Percentiles rank a stretch among this genome's conserved stretches.
Evolutionary conservation across 73 alveolate species (phyloP).

Genomic region (Paramecium sexaurelia): DNA sequence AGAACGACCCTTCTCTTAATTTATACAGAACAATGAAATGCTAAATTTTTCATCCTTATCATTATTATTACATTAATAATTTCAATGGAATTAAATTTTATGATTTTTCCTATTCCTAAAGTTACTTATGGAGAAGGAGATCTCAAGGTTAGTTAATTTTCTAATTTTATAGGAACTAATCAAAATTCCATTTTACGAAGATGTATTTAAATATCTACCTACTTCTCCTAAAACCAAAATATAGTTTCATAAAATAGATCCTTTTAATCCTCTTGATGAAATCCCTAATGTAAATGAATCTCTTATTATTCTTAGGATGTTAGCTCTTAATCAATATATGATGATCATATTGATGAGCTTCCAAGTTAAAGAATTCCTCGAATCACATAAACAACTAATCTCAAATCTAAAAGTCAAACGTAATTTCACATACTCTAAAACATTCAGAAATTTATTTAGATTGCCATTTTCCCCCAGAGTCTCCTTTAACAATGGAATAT

Average conservation of each 20-base stretch:
- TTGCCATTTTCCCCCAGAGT: neutral
- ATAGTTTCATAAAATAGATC: neutral
- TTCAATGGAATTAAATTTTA: conserved; percentile 30
- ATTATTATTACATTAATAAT: neutral
- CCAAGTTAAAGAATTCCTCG: conserved; percentile 31
- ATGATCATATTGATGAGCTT: neutral
- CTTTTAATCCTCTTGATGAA: conserved; percentile 40
- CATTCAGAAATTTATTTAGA: neutral
- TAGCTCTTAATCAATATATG: neutral
- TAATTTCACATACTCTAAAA: neutral
- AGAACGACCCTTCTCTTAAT: conserved; percentile 65
- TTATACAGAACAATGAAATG: conserved; percentile 54
- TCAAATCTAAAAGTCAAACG: neutral
- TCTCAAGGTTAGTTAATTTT: neutral
- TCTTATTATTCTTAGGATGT: neutral
- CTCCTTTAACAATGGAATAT: neutral
- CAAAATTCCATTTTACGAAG: conserved; percentile 15
- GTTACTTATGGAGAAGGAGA: conserved; percentile 17
- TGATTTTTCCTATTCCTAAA: conserved; percentile 44
- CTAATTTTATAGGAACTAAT: conserved; percentile 3
- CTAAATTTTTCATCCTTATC: neutral
- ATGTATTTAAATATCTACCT: neutral
- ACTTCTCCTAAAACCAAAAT: conserved; percentile 22
- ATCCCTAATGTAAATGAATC: neutral
- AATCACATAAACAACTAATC: neutral